phyloP scores from a whole-genome alignment of 495 filamentous ascomycete species.

The Penicillium flavigenum region DNA sequence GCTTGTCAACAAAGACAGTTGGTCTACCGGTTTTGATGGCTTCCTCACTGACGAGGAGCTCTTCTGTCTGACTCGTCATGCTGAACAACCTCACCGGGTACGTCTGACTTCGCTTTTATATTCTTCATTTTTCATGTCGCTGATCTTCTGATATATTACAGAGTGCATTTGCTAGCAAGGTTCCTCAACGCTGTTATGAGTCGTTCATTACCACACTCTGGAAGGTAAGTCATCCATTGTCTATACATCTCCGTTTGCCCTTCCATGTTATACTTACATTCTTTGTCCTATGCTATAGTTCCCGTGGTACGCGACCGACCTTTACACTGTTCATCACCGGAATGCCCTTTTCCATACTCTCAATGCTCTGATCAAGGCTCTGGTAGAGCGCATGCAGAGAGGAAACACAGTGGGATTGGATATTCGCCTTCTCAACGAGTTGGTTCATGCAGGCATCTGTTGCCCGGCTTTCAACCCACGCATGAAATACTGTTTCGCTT shows the following conservation, averaged over 20 bases:
- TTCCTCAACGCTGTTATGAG: conserved; percentile 72
- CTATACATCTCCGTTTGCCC: background rate
- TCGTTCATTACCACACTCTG: conserved; percentile 70
- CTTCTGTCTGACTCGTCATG: conserved; percentile 62
- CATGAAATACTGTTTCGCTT: conserved; percentile 44
- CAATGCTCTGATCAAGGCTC: conserved; percentile 33
- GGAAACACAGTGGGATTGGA: conserved; percentile 47
- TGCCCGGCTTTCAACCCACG: conserved; percentile 65
- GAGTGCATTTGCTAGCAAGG: conserved; percentile 64
- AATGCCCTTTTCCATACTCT: conserved; percentile 51
- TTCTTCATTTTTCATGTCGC: conserved; percentile 6
- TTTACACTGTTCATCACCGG: conserved; percentile 66
- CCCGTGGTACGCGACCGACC: conserved; percentile 64
- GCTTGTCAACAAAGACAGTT: conserved; percentile 43
- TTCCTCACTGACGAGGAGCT: conserved; percentile 74
- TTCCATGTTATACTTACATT: background rate
- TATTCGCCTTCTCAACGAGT: conserved; percentile 52
- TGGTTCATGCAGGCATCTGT: conserved; percentile 56
- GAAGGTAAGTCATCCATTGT: conserved; percentile 49
- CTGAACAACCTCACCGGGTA: conserved; percentile 66
- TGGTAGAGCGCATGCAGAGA: conserved; percentile 39
- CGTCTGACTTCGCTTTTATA: conserved; percentile 24
- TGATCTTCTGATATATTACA: conserved; percentile 29
- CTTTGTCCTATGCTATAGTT: conserved; percentile 40
- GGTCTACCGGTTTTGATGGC: conserved; percentile 64